A percentile compares a stretch with the other conserved stretches of the same genome.
These are phyloP conservation scores for Symmetrospora coprosmae DNA, from an alignment of 768 basidiomycete species.

Conservation along the genomic window DNA sequence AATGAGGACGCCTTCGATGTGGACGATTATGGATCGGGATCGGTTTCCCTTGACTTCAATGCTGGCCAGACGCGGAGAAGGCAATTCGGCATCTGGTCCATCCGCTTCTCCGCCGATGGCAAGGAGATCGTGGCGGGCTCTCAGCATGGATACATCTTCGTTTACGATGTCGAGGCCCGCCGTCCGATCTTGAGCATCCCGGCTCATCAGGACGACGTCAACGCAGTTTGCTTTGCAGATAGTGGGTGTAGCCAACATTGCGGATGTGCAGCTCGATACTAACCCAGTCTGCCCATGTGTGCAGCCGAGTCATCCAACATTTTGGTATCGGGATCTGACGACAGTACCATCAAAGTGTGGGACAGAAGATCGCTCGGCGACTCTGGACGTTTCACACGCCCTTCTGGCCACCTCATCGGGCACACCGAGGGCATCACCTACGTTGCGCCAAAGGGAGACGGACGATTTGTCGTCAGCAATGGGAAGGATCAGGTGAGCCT, in stretches of 20 bases:
- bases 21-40: constrained; percentile 73
- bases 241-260: background rate
- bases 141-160: constrained; percentile 39
- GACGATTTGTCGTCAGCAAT: constrained; percentile 85
- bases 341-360: constrained; percentile 91
- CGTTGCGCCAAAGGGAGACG: constrained; percentile 89
- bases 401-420: constrained; percentile 77
- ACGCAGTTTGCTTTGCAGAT: constrained; percentile 77
- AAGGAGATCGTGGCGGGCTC: constrained; percentile 91
- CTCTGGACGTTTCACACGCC: constrained; percentile 42
- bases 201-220: constrained; percentile 85
- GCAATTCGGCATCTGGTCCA: constrained; percentile 57
- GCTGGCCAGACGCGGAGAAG: constrained; percentile 6
- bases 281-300: background rate
- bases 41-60: constrained; percentile 35
- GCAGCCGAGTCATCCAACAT: constrained; percentile 74
- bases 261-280: background rate
- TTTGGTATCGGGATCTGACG: constrained; percentile 87
- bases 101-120: constrained; percentile 89
- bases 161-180: constrained; percentile 77
- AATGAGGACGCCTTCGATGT: constrained; percentile 63
- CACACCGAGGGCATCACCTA: constrained; percentile 94
- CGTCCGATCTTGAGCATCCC: constrained; percentile 63
- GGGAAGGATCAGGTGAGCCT: constrained; percentile 58
- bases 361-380: constrained; percentile 45